phyloP scores from a whole-genome alignment of 345 rosid genomes.

The Camelina laxa region DNA sequence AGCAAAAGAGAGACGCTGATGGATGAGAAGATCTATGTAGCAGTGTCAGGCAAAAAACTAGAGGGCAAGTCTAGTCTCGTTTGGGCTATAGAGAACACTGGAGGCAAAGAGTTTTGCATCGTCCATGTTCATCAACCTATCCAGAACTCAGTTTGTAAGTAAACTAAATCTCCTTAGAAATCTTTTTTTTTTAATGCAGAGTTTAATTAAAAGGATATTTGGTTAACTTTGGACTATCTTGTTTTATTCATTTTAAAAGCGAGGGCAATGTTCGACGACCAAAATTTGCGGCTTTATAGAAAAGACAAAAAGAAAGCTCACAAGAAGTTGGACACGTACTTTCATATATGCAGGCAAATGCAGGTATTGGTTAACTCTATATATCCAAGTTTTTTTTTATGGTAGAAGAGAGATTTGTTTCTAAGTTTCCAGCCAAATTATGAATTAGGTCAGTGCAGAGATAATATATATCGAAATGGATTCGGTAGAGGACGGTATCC shows the following conservation, averaged over 20 bases:
- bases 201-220: neutral
- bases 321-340: conserved; percentile 54
- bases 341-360: conserved; percentile 51
- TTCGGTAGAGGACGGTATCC: conserved; percentile 65
- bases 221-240: neutral
- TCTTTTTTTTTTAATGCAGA: neutral
- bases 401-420: neutral
- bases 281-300: conserved; percentile 17
- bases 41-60: conserved; percentile 53
- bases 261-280: conserved; percentile 44
- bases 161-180: neutral
- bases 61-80: conserved; percentile 51
- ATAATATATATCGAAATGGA: conserved; percentile 53
- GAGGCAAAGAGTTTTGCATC: conserved; percentile 67
- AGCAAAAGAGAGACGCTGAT: conserved; percentile 33
- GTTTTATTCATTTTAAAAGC: conserved; percentile 7
- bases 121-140: conserved; percentile 68
- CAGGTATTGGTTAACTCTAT: conserved; percentile 56
- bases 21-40: conserved; percentile 68
- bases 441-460: conserved; percentile 64
- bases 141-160: conserved; percentile 35
- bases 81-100: conserved; percentile 68
- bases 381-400: neutral
- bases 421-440: conserved; percentile 17
- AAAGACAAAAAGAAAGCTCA: conserved; percentile 55